Percentiles rank a stretch among this genome's conserved stretches.
These are phyloP conservation scores for Hemileia vastatrix DNA, from an alignment of 1,284 basidiomycete genomes.

Conservation along the genomic window DNA sequence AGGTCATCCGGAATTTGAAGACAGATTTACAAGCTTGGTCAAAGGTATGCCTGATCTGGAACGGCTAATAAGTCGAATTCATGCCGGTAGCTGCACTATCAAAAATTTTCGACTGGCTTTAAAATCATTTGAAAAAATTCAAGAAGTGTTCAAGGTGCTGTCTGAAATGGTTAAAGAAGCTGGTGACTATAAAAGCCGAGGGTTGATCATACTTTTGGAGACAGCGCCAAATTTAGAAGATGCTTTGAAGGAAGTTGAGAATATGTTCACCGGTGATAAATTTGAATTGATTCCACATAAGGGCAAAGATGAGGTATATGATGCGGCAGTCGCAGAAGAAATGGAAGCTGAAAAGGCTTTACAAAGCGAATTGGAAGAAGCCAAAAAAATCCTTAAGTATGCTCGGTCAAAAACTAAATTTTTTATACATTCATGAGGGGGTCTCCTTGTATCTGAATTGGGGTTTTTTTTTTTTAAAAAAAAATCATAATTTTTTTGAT, in stretches of 20 bases:
- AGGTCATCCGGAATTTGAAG: slow-evolving; percentile 62
- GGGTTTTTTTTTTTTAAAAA: too few relatives aligned
- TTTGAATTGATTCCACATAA: slow-evolving; percentile 13
- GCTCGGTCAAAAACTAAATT: background rate
- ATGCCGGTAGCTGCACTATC: slow-evolving; percentile 76
- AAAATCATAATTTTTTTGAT: background rate
- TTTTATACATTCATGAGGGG: slow-evolving; percentile 16
- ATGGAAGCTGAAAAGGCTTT: slow-evolving; percentile 14
- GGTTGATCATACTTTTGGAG: slow-evolving; percentile 44
- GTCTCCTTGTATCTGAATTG: background rate
- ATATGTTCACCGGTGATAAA: slow-evolving; percentile 47
- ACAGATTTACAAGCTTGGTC: slow-evolving; percentile 60
- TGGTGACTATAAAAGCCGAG: slow-evolving; percentile 67
- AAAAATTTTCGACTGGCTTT: slow-evolving; percentile 55
- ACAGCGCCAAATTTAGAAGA: slow-evolving; percentile 60
- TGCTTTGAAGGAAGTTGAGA: slow-evolving; percentile 62
- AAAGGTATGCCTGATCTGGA: slow-evolving; percentile 85
- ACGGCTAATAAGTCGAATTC: slow-evolving; percentile 81
- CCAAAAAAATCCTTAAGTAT: slow-evolving; percentile 22
- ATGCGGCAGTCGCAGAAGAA: slow-evolving; percentile 21
- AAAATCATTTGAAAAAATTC: slow-evolving; percentile 67
- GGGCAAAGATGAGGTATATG: slow-evolving; percentile 22
- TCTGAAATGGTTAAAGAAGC: slow-evolving; percentile 56
- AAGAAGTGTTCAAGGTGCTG: slow-evolving; percentile 60
- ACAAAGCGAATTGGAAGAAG: slow-evolving; percentile 14